Evolutionary conservation across 768 basidiomycete species (phyloP), one percentile per base, ranked within the genome.

Genomic region (Cubamyces lactineus): DNA sequence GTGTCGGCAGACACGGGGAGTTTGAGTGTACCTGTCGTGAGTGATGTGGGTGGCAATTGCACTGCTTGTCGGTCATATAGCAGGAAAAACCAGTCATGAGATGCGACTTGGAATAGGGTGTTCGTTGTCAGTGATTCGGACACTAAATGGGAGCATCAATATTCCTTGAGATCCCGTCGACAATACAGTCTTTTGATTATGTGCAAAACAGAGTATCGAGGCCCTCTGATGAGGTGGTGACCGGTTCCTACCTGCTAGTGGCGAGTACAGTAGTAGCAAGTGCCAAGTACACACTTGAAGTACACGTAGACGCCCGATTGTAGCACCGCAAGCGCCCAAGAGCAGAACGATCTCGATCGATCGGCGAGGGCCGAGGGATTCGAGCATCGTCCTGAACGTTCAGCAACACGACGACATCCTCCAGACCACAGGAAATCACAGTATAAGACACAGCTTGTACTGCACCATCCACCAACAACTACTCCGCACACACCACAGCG

Each of bases 341-440:
- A 42, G 42, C 17, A 6, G 42, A 43, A 43, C 19, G 42, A 43
- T 43, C 42, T 21, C 16, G 42, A 12, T 16, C 5, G 42, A 4
- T 51, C 57, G 57, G 57, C 57, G 39, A 17, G 13, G 21, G 57
- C 57, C 57, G 57, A 53, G 38, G 23, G 46, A n/a, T 62, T 62
- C 61, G 42, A 62, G 61, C 49, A 62, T 53, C 49, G 61, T 62
- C 61, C 43, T 57, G 61, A 62, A 62, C 55, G 55, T 62, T 62
- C 55, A 52, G 17, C 47, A 9, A 15, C 53, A n/a, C 55, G 47
- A 23, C 47, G 16, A 15, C 53, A n/a, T 21, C 40, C 1, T 17
- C 26, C 13, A 28, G 17, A 30, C 34, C 15, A 43, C n/a, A 54
- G 38, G 19, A 61, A 41, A 30, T 38, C 15, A 30, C 7, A 54